Base-by-base conservation (phyloP, 257 asterid genomes). In the Capsicum chinense region DNA sequence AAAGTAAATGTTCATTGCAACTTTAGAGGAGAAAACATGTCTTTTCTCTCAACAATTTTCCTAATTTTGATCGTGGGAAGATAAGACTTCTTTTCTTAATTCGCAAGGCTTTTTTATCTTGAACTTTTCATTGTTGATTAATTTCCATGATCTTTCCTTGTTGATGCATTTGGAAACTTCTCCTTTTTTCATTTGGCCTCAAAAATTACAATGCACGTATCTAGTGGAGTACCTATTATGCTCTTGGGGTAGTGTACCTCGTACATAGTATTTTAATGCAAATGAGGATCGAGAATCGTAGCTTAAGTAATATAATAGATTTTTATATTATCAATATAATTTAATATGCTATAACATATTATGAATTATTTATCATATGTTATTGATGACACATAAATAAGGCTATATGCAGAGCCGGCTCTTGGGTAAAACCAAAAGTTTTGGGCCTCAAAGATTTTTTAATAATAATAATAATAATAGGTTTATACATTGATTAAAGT, bases 191-290 rank as follows among this genome's bases (percentile, higher is more conserved):
- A 4, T 68, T 68, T 37, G 12, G 52, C n/a, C 26, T 39, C 11
- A 39, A 63, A 69, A 69, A 39, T 44, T n/a, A 69, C 39, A 69
- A 1, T 16, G 78, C 50, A 8, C 56, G 7, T 69, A 69, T 39
- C 78, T 69, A 39, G 56, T 69, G 78, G 54, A 69, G 78, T 69
- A 15, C 78, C 78, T 39, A 69, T 39, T 39, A 48, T 39, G 33
- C 39, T 39, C 7, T 15, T 69, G 56, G 56, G 56, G 78, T 39
- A 69, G 78, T 39, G 13, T 33, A 69, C 39, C 78, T 69, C 26
- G 78, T 39, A 0, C 54, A 39, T 39, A 15, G 15, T 16, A 69
- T 39, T 39, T 69, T 69, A 37, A 39, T 69, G 78, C 26, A 48
- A 39, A 69, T 2, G 7, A 68, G 52, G 78, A 68, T 69, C 54